Conservation (phyloP, 208 protist genomes). For the Crithidia thermophila region DNA sequence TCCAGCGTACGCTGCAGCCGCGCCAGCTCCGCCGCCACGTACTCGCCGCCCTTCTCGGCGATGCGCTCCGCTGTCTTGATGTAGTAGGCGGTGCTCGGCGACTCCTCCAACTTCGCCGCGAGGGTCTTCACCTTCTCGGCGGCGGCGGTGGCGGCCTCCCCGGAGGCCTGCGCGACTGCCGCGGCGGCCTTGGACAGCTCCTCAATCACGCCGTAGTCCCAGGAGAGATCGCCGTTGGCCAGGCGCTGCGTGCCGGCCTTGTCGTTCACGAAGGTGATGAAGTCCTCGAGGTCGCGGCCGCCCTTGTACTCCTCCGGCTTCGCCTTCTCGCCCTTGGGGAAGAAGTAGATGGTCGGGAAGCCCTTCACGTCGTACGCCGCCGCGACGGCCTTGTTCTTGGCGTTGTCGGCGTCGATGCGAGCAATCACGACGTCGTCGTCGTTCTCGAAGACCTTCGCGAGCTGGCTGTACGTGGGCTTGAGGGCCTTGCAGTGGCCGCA, state of each 20-base stretch:
- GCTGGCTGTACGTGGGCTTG: slow-evolving; percentile 49
- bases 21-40: slow-evolving; percentile 42
- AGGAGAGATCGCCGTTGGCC: slow-evolving; percentile 51
- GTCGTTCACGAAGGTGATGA: slow-evolving; percentile 75
- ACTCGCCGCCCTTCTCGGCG: slow-evolving; percentile 31
- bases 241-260: slow-evolving; percentile 46
- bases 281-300: slow-evolving; percentile 42
- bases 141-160: slow-evolving; percentile 12
- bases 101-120: not conserved
- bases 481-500: slow-evolving; percentile 92
- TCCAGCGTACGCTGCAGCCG: slow-evolving; percentile 42
- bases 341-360: slow-evolving; percentile 70
- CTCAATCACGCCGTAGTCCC: slow-evolving; percentile 41
- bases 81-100: slow-evolving; percentile 39
- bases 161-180: slow-evolving; percentile 5
- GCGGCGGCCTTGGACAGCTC: slow-evolving; percentile 31
- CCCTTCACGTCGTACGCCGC: slow-evolving; percentile 41
- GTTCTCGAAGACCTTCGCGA: slow-evolving; percentile 50
- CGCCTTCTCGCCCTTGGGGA: slow-evolving; percentile 47
- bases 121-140: slow-evolving; percentile 18
- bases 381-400: slow-evolving; percentile 26
- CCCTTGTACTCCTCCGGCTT: slow-evolving; percentile 52
- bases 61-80: slow-evolving; percentile 41
- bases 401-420: slow-evolving; percentile 55
- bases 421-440: slow-evolving; percentile 83